Percentiles rank a stretch among this genome's conserved stretches.
Conservation (phyloP, 345 rosid genomes). For the Kandelia obovata region DNA sequence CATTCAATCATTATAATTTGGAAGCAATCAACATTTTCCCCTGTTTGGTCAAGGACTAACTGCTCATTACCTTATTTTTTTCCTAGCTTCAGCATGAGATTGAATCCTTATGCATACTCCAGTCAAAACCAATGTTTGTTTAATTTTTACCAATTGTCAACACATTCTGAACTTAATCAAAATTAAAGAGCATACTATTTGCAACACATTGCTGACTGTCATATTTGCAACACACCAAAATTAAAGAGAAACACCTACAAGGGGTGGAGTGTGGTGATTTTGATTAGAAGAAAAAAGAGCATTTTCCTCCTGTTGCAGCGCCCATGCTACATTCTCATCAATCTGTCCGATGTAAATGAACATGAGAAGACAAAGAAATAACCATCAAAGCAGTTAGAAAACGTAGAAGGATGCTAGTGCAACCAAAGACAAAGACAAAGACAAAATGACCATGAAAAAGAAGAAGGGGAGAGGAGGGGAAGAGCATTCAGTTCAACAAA, state of each 20-base stretch:
- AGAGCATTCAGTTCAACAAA: slow-evolving; percentile 16
- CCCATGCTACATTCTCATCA: slow-evolving; percentile 57
- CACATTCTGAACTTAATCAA: too few relatives aligned
- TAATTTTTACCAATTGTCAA: too few relatives aligned
- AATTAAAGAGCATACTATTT: too few relatives aligned
- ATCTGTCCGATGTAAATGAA: slow-evolving; percentile 36
- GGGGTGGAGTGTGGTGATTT: slow-evolving; percentile 23
- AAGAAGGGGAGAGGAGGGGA: background rate
- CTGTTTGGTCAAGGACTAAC: too few relatives aligned
- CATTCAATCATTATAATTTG: too few relatives aligned
- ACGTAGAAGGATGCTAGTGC: background rate
- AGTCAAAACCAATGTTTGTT: too few relatives aligned
- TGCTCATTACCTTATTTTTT: too few relatives aligned
- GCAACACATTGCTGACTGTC: background rate
- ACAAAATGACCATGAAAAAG: too few relatives aligned
- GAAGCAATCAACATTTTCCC: too few relatives aligned
- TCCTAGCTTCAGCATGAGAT: too few relatives aligned
- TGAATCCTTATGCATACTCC: too few relatives aligned
- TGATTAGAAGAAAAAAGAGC: slow-evolving; percentile 28
- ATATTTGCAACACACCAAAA: slow-evolving; percentile 1
- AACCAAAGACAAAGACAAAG: background rate
- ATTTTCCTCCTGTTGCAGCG: slow-evolving; percentile 63
- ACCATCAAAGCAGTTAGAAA: background rate
- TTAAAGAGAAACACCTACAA: slow-evolving; percentile 36
- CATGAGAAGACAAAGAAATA: slow-evolving; percentile 5